A percentile compares a stretch with the other conserved stretches of the same genome.
Conservation (phyloP, 805 yeast genomes). For the Candida methanosorbosa region DNA sequence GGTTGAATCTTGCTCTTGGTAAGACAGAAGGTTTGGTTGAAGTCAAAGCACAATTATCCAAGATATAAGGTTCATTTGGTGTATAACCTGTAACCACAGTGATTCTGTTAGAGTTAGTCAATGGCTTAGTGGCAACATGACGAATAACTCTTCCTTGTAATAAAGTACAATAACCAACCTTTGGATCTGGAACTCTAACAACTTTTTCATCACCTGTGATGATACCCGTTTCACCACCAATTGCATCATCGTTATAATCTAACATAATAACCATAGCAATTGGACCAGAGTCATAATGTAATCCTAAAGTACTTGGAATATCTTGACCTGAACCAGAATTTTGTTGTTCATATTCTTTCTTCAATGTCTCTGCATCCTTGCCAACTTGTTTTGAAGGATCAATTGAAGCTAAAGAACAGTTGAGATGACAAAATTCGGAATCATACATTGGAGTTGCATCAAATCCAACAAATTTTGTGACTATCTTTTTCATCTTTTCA, state of each 20-base stretch:
- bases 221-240: slow-evolving; percentile 44
- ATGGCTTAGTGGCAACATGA: slow-evolving; percentile 40
- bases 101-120: slow-evolving; percentile 26
- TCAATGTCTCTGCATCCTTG: slow-evolving; percentile 6
- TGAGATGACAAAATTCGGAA: slow-evolving; percentile 46
- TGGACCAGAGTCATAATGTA: slow-evolving; percentile 40
- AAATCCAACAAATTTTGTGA: slow-evolving; percentile 42
- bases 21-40: slow-evolving; percentile 26
- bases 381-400: slow-evolving; percentile 6
- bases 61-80: slow-evolving; percentile 16
- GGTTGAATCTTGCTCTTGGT: slow-evolving; percentile 24
- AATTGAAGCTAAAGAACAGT: slow-evolving; percentile 31
- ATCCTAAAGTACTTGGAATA: slow-evolving; percentile 36
- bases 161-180: slow-evolving; percentile 34
- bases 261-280: slow-evolving; percentile 43
- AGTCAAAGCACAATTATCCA: slow-evolving; percentile 25
- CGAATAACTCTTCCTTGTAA: slow-evolving; percentile 38
- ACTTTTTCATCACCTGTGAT: slow-evolving; percentile 32
- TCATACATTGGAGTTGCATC: slow-evolving; percentile 37
- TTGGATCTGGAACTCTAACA: slow-evolving; percentile 27
- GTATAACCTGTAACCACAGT: slow-evolving; percentile 24
- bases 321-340: slow-evolving; percentile 21
- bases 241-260: slow-evolving; percentile 35
- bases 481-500: slow-evolving; percentile 38
- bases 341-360: slow-evolving; percentile 2